Evolutionary conservation across 1,139 yeast species (phyloP).

Genomic region (Lodderomyces jiufengensis): DNA sequence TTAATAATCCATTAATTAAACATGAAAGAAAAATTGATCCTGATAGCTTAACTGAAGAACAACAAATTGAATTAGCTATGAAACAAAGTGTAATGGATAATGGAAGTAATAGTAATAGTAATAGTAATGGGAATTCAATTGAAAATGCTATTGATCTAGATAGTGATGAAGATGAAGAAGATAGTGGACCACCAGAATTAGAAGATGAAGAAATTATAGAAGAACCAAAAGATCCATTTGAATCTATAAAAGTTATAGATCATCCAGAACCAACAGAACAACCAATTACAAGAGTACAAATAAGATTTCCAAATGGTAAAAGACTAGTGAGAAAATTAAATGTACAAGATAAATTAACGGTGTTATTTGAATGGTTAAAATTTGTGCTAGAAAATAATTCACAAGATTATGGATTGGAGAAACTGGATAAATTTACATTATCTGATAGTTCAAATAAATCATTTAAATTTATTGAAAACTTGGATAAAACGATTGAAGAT

Average conservation of each 20-base stretch:
- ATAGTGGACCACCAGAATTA: slow-evolving; percentile 4
- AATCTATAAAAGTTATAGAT: slow-evolving; percentile 42
- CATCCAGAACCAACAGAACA: slow-evolving; percentile 59
- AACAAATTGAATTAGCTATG: slow-evolving; percentile 77
- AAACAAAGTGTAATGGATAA: slow-evolving; percentile 51
- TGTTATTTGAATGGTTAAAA: slow-evolving; percentile 42
- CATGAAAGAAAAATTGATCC: slow-evolving; percentile 56
- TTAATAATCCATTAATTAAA: slow-evolving; percentile 64
- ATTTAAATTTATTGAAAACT: slow-evolving; percentile 57
- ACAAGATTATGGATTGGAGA: slow-evolving; percentile 43
- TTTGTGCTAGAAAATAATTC: slow-evolving; percentile 52
- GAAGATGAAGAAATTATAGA: neutral
- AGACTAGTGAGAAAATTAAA: slow-evolving; percentile 74
- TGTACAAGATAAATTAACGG: slow-evolving; percentile 49
- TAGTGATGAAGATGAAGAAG: slow-evolving; percentile 17
- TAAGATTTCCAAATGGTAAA: slow-evolving; percentile 83
- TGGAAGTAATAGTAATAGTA: slow-evolving; percentile 6
- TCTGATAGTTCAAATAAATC: slow-evolving; percentile 67
- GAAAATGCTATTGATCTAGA: slow-evolving; percentile 28
- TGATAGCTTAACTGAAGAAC: slow-evolving; percentile 71
- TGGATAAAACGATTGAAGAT: slow-evolving; percentile 61
- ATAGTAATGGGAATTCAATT: slow-evolving; percentile 15
- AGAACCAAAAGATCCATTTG: slow-evolving; percentile 29
- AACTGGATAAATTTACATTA: slow-evolving; percentile 37
- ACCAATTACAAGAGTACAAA: slow-evolving; percentile 73